Conservation (phyloP, 208 protist genomes). For the Trypanosoma caninum region DNA sequence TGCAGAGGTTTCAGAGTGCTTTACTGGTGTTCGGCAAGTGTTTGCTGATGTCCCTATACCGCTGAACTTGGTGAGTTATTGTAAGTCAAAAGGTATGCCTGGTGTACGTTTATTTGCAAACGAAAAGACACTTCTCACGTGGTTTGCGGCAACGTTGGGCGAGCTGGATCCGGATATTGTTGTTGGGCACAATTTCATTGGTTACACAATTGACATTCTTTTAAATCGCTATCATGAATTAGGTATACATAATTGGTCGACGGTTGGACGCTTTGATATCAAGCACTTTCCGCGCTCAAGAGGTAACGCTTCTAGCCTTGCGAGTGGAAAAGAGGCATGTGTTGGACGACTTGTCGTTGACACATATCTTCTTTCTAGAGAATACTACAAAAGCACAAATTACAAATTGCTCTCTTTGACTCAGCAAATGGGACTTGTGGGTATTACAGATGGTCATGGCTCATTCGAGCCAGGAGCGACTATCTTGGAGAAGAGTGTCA, state of each 20-base stretch:
- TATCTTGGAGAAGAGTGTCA: slow-evolving; percentile 43
- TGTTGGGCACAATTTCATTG: slow-evolving; percentile 97
- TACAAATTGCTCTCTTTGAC: slow-evolving; percentile 87
- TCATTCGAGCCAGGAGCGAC: slow-evolving; percentile 65
- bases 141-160: slow-evolving; percentile 71
- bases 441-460: slow-evolving; percentile 50
- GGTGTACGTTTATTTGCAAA: slow-evolving; percentile 55
- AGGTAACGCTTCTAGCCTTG: slow-evolving; percentile 35
- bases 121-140: slow-evolving; percentile 78
- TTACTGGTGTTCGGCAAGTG: slow-evolving; percentile 61
- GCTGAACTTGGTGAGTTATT: slow-evolving; percentile 77
- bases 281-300: slow-evolving; percentile 68
- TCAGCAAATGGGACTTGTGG: slow-evolving; percentile 66
- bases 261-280: slow-evolving; percentile 83
- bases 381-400: slow-evolving; percentile 91
- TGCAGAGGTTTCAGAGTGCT: slow-evolving; percentile 35
- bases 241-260: slow-evolving; percentile 90
- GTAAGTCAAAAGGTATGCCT: slow-evolving; percentile 58
- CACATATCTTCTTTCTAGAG: slow-evolving; percentile 91
- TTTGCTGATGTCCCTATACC: slow-evolving; percentile 41
- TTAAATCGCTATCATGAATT: slow-evolving; percentile 92
- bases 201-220: slow-evolving; percentile 96
- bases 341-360: slow-evolving; percentile 94
- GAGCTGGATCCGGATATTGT: slow-evolving; percentile 94
- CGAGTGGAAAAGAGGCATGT: slow-evolving; percentile 83